Evolutionary conservation across 148 eudicot species (phyloP).

Genomic region (Fallopia convolvulus): DNA sequence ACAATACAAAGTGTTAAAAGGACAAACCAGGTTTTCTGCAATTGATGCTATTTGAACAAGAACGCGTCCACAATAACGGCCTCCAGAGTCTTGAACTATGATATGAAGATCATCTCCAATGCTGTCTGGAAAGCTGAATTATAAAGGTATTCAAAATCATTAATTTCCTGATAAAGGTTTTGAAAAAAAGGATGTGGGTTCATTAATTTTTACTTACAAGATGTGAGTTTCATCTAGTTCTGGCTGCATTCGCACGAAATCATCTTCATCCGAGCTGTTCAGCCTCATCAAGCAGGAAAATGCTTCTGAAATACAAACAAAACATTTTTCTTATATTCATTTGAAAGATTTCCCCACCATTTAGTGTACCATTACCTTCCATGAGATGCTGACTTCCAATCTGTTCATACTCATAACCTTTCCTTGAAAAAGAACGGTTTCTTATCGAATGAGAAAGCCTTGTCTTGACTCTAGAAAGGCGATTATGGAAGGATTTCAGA

Average conservation of each 20-base stretch:
- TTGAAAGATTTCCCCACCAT: background rate
- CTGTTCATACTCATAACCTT: conserved; percentile 53
- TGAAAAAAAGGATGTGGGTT: background rate
- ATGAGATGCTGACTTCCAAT: conserved; percentile 24
- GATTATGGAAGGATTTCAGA: conserved; percentile 35
- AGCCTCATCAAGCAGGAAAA: conserved; percentile 35
- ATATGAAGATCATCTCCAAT: conserved; percentile 38
- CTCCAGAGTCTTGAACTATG: conserved; percentile 35
- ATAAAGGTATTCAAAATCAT: background rate
- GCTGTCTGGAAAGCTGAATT: conserved; percentile 40
- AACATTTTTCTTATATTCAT: background rate
- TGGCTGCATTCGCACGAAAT: conserved; percentile 42
- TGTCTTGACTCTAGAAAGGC: conserved; percentile 34
- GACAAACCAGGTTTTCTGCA: conserved; percentile 30
- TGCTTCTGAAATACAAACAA: conserved; percentile 26
- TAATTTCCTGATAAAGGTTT: background rate
- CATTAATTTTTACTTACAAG: conserved; percentile 27
- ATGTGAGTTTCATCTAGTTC: conserved; percentile 43
- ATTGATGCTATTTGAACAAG: conserved; percentile 39
- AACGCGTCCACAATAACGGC: conserved; percentile 35
- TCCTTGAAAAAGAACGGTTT: conserved; percentile 14
- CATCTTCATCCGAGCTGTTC: conserved; percentile 43
- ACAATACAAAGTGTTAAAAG: background rate
- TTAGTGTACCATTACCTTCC: conserved; percentile 9
- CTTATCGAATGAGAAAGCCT: conserved; percentile 20